Evolutionary conservation across 768 basidiomycete genomes (phyloP).

Genomic region (Hygrocybe coccinea): DNA sequence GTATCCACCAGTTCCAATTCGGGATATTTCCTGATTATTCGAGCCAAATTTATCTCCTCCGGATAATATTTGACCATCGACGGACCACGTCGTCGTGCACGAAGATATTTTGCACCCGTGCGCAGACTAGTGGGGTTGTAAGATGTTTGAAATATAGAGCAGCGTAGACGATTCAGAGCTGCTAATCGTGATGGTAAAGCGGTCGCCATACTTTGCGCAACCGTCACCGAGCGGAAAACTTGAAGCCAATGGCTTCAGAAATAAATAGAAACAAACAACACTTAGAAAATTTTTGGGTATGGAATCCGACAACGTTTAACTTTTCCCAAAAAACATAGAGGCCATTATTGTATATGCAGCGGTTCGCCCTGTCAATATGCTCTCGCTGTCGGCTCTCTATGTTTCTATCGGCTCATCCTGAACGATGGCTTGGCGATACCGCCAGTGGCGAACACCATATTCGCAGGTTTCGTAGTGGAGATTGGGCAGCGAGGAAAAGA

Average conservation of each 20-base stretch:
- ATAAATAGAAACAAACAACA: background rate
- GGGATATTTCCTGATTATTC: constrained; percentile 48
- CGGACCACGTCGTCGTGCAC: constrained; percentile 74
- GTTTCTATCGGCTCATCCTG: background rate
- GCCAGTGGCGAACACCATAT: background rate
- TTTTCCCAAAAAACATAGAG: too few species aligned
- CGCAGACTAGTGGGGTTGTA: constrained; percentile 80
- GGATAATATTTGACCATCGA: constrained; percentile 86
- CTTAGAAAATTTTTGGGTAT: too few species aligned
- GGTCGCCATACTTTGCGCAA: too few species aligned
- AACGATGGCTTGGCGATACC: background rate
- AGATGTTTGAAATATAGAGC: constrained; percentile 76
- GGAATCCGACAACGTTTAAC: too few species aligned
- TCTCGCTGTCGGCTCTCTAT: constrained; percentile 17
- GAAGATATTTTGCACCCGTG: constrained; percentile 90
- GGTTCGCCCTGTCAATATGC: constrained; percentile 13
- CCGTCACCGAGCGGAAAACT: too few species aligned
- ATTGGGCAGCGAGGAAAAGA: background rate
- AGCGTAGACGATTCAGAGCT: constrained; percentile 59
- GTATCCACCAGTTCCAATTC: constrained; percentile 59
- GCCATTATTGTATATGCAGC: constrained; percentile 14
- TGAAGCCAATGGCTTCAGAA: background rate
- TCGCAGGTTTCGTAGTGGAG: background rate
- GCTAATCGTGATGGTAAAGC: constrained; percentile 50
- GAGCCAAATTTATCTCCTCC: constrained; percentile 47